Percentiles rank a stretch among this genome's conserved stretches.
Conservation (phyloP, 106 monocot species). For the Ottelia alismoides region DNA sequence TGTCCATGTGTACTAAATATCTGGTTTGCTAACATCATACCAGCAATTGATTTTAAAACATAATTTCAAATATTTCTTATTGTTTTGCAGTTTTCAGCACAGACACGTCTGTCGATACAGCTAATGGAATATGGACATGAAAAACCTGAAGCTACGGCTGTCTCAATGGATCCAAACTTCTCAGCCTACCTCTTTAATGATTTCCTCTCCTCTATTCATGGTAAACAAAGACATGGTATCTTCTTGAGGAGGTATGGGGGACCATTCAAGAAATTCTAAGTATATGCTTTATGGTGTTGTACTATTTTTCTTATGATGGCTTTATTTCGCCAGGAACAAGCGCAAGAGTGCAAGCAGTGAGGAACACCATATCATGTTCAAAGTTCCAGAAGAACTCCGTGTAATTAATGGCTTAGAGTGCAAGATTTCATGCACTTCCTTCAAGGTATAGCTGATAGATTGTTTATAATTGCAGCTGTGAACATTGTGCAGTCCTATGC, state of each 20-base stretch:
- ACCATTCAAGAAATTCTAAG: not conserved
- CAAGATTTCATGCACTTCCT: constrained; percentile 64
- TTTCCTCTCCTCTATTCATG: constrained; percentile 25
- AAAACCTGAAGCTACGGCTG: constrained; percentile 62
- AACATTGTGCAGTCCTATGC: not conserved
- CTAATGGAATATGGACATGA: constrained; percentile 73
- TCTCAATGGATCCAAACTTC: constrained; percentile 71
- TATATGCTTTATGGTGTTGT: not conserved
- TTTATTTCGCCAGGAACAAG: constrained; percentile 36
- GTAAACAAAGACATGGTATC: constrained; percentile 4
- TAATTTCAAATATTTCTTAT: not conserved
- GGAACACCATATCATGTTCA: constrained; percentile 20
- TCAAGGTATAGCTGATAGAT: constrained; percentile 33
- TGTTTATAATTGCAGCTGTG: not conserved
- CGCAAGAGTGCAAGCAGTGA: constrained; percentile 37
- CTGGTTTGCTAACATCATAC: not conserved
- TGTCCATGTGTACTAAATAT: constrained; percentile 16
- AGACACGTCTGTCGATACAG: constrained; percentile 51
- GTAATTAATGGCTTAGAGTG: constrained; percentile 76
- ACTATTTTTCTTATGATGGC: not conserved
- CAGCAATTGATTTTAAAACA: not conserved
- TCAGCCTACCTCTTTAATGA: constrained; percentile 59
- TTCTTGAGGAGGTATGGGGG: constrained; percentile 12
- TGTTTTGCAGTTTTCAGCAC: constrained; percentile 38
- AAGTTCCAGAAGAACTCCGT: constrained; percentile 29